Evolutionary conservation across 352 stramenopile genomes (phyloP), one percentile per base, ranked within the genome.

Genomic region (Phytophthora ohioensis): DNA sequence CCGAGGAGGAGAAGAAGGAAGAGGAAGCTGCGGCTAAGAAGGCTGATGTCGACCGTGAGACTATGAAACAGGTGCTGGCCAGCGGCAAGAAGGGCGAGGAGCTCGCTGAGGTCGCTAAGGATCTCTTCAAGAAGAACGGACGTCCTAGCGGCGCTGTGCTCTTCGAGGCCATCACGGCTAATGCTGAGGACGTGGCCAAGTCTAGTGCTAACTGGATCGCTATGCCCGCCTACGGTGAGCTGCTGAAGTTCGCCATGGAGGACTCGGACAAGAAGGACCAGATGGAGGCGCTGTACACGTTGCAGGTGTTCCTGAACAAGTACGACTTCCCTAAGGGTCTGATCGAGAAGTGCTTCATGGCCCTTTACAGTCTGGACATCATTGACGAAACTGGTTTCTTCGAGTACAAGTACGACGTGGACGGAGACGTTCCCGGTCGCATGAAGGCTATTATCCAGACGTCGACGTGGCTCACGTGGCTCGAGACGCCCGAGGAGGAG

Each of bases 331-430:
- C 85, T 27, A 93, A 93, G 76, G 87, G 85, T 32, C 47, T 94
- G 63, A 71, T 94, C 36, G 84, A 94, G 66, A 92, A 92, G 80
- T 91, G 82, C 67, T 94, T 94, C 72, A 94, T 93, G 87, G 87
- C 87, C 49, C 76, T 94, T 3, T 94, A 94, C 73, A 90, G 80
- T 67, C 79, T 92, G 41, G 87, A 94, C 71, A 90, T 94, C 58
- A 81, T 94, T 49, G 83, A 91, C 48, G 87, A 94, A 49, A 72
- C 81, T 32, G 87, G 83, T 17, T 94, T 94, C 73, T 87, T 94
- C 41, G 87, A 94, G 71, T 93, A 94, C 85, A 94, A 94, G 79
- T 93, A 92, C 80, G 83, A 94, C 71, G 80, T 91, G 48, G 87
- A 94, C 53, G 81, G 74, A 71, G 82, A 90, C 32, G 79, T 78